Base-by-base conservation (phyloP, 2,329 filamentous ascomycete species). In the Sporothrix schenckii region DNA sequence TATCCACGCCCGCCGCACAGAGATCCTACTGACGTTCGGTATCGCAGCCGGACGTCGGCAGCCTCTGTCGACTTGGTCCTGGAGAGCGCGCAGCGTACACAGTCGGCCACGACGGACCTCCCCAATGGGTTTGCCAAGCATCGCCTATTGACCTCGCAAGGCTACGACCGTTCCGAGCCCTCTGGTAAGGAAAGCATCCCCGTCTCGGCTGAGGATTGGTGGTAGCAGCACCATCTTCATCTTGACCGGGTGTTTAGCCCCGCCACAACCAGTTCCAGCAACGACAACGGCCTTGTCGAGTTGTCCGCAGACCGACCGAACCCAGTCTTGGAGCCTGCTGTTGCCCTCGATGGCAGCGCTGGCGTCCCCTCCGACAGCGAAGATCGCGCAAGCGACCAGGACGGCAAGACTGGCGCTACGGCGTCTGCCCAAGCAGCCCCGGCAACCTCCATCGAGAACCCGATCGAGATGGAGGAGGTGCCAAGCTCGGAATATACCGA, bases 401-500 rank as follows among this genome's bases (percentile, higher is more conserved):
- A 66, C 47, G 47, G 11, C 63, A 47, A 53, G 63, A 66, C 63
- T 39, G 63, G 24, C 27, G 63, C 47, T 11, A 24, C 19, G 27
- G 16, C 44, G 27, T 52, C 60, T 63, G 30, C 41, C 41, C 41
- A 14, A 14, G 10, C 39, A 24, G 41, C 13, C 41, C 60, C 60
- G 44, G 44, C 41, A 65, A 65, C 41, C 60, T 44, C 41, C 21
- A 14, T 27, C 41, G 44, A 30, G 41, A 50, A 47, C n/a, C 60
- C 24, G 41, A 49, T 47, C 21, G 24, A 30, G 41, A 19, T 30
- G 44, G 41, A 65, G 60, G 60, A 65, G 60, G 60, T 30, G 4
- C 41, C 41, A 49, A 49, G 60, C 11, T 49, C 60, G 60, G 60
- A 65, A 65, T 27, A 65, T 65, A 65, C 60, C 60, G 60, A 49